phyloP scores from a whole-genome alignment of 140 eudicot genomes.

The Erigeron philadelphicus region DNA sequence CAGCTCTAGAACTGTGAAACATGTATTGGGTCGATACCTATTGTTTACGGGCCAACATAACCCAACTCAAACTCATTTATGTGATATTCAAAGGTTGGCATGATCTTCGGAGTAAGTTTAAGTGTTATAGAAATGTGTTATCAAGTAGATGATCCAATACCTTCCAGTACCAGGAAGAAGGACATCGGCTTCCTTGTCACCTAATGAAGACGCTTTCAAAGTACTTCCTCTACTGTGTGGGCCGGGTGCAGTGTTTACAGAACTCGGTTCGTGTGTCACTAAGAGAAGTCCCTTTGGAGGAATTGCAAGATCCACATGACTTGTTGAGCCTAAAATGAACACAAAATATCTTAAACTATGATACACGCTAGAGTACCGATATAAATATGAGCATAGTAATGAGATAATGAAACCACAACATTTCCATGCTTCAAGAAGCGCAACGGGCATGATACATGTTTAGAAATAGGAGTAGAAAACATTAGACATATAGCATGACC shows the following conservation, averaged over 20 bases:
- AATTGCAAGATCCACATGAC: conserved; percentile 44
- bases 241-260: conserved; percentile 68
- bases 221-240: conserved; percentile 81
- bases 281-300: conserved; percentile 73
- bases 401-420: background rate
- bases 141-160: conserved; percentile 29
- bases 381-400: no score
- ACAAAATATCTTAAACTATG: conserved; percentile 14
- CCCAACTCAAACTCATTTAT: no score
- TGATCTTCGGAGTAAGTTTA: no score
- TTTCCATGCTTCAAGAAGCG: background rate
- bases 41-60: no score
- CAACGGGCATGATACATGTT: background rate
- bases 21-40: no score
- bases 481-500: background rate
- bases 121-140: no score
- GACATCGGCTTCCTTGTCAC: conserved; percentile 82
- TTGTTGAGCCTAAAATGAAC: conserved; percentile 31
- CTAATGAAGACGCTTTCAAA: conserved; percentile 68
- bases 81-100: no score
- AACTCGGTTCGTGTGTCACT: conserved; percentile 84
- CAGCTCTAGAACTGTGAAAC: no score
- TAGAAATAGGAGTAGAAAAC: background rate
- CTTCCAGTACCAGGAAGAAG: conserved; percentile 97
- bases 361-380: no score